A percentile compares a stretch with the other conserved stretches of the same genome.
phyloP scores from a whole-genome alignment of 2,329 filamentous ascomycete species.

The Verticillium zaregamsianum region DNA sequence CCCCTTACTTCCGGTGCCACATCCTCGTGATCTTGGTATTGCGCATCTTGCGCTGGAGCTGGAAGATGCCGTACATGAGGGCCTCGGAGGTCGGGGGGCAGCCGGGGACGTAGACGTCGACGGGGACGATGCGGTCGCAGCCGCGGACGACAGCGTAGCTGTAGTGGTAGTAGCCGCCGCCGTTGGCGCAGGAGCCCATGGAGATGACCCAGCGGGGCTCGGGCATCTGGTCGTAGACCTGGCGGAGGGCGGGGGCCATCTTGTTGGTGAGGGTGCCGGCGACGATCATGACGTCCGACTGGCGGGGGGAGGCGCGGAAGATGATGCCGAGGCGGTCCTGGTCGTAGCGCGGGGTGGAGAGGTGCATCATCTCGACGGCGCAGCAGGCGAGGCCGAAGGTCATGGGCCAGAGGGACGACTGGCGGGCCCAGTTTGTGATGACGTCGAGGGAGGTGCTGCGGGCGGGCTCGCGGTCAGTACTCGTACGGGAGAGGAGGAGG shows the following conservation, averaged over 20 bases:
- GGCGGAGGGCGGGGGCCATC: constrained; percentile 86
- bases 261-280: constrained; percentile 93
- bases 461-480: constrained; percentile 4
- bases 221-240: constrained; percentile 95
- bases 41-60: constrained; percentile 73
- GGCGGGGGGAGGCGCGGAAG: constrained; percentile 81
- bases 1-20: constrained; percentile 53
- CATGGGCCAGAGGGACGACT: constrained; percentile 84
- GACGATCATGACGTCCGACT: constrained; percentile 91
- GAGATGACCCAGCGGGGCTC: constrained; percentile 82
- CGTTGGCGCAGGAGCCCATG: constrained; percentile 83
- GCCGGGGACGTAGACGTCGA: constrained; percentile 76
- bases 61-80: constrained; percentile 68
- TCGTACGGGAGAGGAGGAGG: not conserved
- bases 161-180: constrained; percentile 84
- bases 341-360: constrained; percentile 83
- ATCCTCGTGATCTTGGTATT: constrained; percentile 50
- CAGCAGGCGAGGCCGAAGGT: constrained; percentile 87
- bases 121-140: constrained; percentile 72
- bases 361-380: constrained; percentile 89
- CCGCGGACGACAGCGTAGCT: constrained; percentile 71
- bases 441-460: constrained; percentile 71
- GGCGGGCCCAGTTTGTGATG: constrained; percentile 78
- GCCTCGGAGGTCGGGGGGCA: constrained; percentile 62
- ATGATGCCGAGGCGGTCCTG: constrained; percentile 87